Conservation (phyloP, 805 yeast genomes). For the Ogataea naganishii region DNA sequence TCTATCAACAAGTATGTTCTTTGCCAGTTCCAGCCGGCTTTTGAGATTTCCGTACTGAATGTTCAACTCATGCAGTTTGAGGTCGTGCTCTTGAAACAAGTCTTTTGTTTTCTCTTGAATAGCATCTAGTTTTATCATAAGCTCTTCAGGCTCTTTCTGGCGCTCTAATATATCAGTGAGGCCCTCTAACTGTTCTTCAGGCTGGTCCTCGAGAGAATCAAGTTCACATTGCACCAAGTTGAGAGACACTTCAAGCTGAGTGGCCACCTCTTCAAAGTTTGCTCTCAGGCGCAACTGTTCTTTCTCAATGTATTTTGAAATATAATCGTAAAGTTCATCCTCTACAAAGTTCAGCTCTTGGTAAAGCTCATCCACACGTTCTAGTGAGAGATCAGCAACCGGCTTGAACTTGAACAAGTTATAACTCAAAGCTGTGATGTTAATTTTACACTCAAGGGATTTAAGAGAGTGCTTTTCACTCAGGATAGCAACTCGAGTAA, state of each 20-base stretch:
- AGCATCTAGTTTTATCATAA: conserved; percentile 9
- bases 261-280: conserved; percentile 17
- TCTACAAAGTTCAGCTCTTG: conserved; percentile 23
- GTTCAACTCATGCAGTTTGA: conserved; percentile 7
- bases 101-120: conserved; percentile 4
- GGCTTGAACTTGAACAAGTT: conserved; percentile 9
- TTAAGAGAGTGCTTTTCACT: no score
- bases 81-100: conserved; percentile 6
- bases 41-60: conserved; percentile 26
- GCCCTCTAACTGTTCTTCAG: conserved; percentile 27
- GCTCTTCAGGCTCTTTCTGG: conserved; percentile 23
- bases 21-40: conserved; percentile 27
- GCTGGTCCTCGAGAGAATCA: conserved; percentile 20
- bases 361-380: conserved; percentile 12
- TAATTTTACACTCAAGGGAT: no score
- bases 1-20: conserved; percentile 27
- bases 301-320: conserved; percentile 25
- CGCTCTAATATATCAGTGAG: conserved; percentile 26
- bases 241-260: conserved; percentile 9
- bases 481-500: no score
- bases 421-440: no score
- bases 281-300: conserved; percentile 16
- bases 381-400: no score
- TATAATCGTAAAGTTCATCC: conserved; percentile 19
- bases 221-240: conserved; percentile 10